phyloP scores from a whole-genome alignment of 345 rosid species.

The Camelina neglecta region DNA sequence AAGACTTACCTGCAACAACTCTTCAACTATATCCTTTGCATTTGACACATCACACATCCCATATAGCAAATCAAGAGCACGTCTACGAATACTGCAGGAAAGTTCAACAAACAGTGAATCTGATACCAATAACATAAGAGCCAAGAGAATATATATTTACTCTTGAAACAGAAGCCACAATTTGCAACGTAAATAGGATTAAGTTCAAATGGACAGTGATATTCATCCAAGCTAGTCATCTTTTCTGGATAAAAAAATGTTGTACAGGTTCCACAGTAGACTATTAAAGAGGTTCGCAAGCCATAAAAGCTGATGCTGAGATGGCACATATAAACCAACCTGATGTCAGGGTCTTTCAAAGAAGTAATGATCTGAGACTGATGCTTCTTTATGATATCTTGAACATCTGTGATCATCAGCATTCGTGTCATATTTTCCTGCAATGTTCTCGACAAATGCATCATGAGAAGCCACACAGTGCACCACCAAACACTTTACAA shows the following conservation, averaged over 20 bases:
- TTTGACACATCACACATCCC: constrained; percentile 99
- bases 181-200: not conserved
- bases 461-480: constrained; percentile 20
- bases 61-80: constrained; percentile 97
- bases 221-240: constrained; percentile 22
- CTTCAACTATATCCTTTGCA: constrained; percentile 99
- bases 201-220: not conserved
- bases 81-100: constrained; percentile 87
- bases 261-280: not conserved
- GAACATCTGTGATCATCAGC: constrained; percentile 98
- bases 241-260: not conserved
- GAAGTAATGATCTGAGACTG: constrained; percentile 98
- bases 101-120: constrained; percentile 22
- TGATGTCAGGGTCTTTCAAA: constrained; percentile 96
- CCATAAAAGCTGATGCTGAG: constrained; percentile 28
- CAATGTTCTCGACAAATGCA: constrained; percentile 33
- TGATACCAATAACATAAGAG: constrained; percentile 17
- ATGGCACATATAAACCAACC: constrained; percentile 50
- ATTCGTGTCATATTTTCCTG: constrained; percentile 99
- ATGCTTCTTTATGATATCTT: constrained; percentile 94
- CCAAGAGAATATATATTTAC: constrained; percentile 21
- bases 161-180: constrained; percentile 21
- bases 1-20: constrained; percentile 79
- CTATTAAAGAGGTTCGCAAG: constrained; percentile 23
- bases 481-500: constrained; percentile 24